Evolutionary conservation across 2,329 filamentous ascomycete genomes (phyloP), one percentile per base, ranked within the genome.

Genomic region (Phoma herbarum): DNA sequence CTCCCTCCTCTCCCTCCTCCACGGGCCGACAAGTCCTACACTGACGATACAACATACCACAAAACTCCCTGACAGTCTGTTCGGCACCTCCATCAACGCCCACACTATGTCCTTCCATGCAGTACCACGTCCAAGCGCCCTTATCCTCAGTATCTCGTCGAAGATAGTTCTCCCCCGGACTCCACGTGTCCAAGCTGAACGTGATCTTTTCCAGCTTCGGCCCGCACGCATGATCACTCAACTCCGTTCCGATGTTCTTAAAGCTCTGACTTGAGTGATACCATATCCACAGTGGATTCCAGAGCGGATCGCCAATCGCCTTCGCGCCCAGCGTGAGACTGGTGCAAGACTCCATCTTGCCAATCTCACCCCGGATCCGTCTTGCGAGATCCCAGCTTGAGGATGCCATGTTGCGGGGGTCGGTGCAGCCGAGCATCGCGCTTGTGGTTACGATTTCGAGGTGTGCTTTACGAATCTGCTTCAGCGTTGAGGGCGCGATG

Each of bases 241-340:
- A 10, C 0, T 52, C 52, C 0, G 66, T 67, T 28, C 72, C 74
- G 59, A 75, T 71, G 9, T 62, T 52, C 58, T 74, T 75, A 60
- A 78, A 76, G 0, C 67, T 66, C 46, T 75, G 71, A 2, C 65
- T 65, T 1, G 74, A 68, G 26, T 77, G 73, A 56, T 71, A 77
- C 76, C 76, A 78, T 26, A 77, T 71, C 74, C 74, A 77, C 1
- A 77, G 65, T 9, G 76, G 76, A 41, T 78, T 78, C 76, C 76
- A 78, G 11, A 78, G 66, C 7, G 74, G 74, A 46, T 78, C 73
- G 2, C 73, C 72, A 18, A 77, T 68, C 23, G 76, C 75, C 54
- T 72, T 75, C 35, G 75, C 71, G 31, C 73, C 56, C 57, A 75
- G 63, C 18, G 71, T 67, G 50, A 72, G 63, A 26, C 62, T 56